Base-by-base conservation (phyloP, 768 basidiomycete genomes). In the Kwoniella sp. region DNA sequence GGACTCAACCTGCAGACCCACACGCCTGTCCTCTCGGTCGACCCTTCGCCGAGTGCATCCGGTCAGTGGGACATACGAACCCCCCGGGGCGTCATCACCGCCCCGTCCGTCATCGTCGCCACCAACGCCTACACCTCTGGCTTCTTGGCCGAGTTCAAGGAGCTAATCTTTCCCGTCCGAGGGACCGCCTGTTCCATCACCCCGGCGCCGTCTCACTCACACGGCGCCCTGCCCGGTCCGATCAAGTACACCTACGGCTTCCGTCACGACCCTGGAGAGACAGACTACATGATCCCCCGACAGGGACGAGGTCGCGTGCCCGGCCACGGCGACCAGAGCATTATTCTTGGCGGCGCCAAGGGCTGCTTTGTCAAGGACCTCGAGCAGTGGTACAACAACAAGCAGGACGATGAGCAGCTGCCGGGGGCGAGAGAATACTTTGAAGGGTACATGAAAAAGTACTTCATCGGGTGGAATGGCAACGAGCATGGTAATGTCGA, bases 121-220 rank as follows among this genome's bases (percentile, higher is more conserved):
- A 90, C 88, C 11, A 95, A 95, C 62, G 91, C 78, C 0, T 91
- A 91, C 56, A 81, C 84, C 5, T 81, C 84, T 2, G 79, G 86
- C 60, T 80, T 93, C 40, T 77, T 95, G 11, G 86, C 87, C 0
- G 80, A 82, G 49, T 70, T 90, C 39, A 63, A 51, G 37, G 23
- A 37, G 14, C 42, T 53, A 7, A 63, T 69, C 28, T 51, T 56
- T 22, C 67, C 67, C 19, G 65, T 66, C 1, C 41, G 65, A 34
- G 65, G 65, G 9, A 57, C 65, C 5, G 65, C 49, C 4, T 66
- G 53, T 40, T 66, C 65, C n/a, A 60, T 66, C 46, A 62, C 61
- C 7, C 61, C 61, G 15, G 44, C 61, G 1, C 33, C 48, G 10
- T 52, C 49, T 3, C 56, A 63, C 31, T 45, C 47, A 3, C 17